phyloP scores from a whole-genome alignment of 805 yeast species.

The Candida ipomoeae region DNA sequence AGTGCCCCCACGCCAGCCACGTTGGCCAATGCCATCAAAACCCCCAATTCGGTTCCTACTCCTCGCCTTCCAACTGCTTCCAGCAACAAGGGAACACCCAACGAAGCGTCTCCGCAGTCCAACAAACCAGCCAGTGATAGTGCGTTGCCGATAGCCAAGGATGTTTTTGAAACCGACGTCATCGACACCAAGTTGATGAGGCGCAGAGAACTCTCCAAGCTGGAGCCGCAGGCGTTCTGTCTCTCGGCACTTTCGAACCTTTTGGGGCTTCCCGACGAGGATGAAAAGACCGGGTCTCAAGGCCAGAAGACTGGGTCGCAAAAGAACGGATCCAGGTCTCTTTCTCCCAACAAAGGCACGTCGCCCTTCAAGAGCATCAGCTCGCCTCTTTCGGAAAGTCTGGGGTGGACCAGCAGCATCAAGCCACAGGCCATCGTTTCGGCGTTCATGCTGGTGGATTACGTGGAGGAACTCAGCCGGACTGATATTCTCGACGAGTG shows the following conservation, averaged over 20 bases:
- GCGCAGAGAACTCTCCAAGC: conserved; percentile 43
- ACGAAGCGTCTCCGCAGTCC: conserved; percentile 30
- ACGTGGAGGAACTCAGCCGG: conserved; percentile 31
- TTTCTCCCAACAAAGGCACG: background rate
- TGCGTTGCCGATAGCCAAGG: conserved; percentile 15
- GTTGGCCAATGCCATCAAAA: conserved; percentile 36
- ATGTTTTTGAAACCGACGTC: conserved; percentile 21
- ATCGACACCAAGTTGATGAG: conserved; percentile 41
- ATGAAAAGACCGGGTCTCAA: background rate
- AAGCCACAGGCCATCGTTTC: conserved; percentile 42
- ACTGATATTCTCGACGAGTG: conserved; percentile 17
- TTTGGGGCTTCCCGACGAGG: conserved; percentile 40
- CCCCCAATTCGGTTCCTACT: conserved; percentile 42
- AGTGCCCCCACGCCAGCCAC: conserved; percentile 37
- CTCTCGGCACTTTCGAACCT: conserved; percentile 49
- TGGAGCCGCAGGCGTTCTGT: conserved; percentile 47
- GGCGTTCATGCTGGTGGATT: conserved; percentile 44
- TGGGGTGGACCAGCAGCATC: conserved; percentile 42
- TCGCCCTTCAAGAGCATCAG: conserved; percentile 1
- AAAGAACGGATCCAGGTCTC: background rate
- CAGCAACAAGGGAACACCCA: conserved; percentile 41
- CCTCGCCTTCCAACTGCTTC: conserved; percentile 36
- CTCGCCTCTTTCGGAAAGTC: conserved; percentile 34
- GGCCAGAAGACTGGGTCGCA: too few relatives aligned
- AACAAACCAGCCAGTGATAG: conserved; percentile 6